These are phyloP conservation scores for Golubevia pallescens DNA, from an alignment of 1,284 basidiomycete species.

Conservation along the genomic window DNA sequence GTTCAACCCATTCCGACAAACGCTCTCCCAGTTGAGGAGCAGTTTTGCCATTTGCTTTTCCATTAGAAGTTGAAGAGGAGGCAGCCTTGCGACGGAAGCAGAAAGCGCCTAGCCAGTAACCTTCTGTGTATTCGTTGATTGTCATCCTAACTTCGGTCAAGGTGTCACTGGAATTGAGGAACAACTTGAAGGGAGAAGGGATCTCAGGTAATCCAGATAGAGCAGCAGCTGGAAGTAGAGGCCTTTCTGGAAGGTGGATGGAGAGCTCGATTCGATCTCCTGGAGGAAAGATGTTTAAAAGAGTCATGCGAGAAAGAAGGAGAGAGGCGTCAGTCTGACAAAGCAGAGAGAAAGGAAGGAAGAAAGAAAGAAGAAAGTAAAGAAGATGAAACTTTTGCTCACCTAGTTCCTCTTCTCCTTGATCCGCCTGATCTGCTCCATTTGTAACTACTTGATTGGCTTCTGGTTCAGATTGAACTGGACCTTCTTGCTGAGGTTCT, in stretches of 20 bases:
- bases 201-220: constrained; percentile 51
- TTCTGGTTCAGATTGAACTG: not conserved
- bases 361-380: not conserved
- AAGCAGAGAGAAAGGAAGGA: no score
- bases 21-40: constrained; percentile 25
- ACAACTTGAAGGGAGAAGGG: constrained; percentile 51
- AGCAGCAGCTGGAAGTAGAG: constrained; percentile 45
- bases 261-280: constrained; percentile 20
- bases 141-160: constrained; percentile 60
- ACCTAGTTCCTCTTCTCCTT: no score
- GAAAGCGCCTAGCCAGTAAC: constrained; percentile 63
- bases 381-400: not conserved
- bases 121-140: constrained; percentile 58
- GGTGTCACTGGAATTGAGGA: constrained; percentile 56
- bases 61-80: constrained; percentile 5
- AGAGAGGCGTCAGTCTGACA: not conserved
- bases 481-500: not conserved
- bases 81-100: constrained; percentile 54
- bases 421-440: no score
- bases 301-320: not conserved
- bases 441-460: not conserved
- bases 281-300: not conserved
- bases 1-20: constrained; percentile 54
- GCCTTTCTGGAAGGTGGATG: constrained; percentile 53
- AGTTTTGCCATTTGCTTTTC: constrained; percentile 16